These are phyloP conservation scores for Cavenderia fasciculata DNA, from an alignment of 78 protist species.

Conservation along the genomic window DNA sequence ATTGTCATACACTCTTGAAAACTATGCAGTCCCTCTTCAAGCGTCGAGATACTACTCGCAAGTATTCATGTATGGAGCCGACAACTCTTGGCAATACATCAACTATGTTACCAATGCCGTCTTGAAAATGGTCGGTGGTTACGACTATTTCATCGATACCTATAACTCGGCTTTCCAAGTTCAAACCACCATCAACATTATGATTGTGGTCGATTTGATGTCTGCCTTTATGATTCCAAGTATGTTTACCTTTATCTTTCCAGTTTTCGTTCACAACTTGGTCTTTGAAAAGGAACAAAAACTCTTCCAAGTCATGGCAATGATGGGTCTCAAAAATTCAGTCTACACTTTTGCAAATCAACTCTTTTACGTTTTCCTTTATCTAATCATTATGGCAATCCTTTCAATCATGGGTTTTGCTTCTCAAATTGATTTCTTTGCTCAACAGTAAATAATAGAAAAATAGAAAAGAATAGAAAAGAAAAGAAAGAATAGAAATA, in stretches of 20 bases:
- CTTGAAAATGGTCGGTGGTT: not conserved
- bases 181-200: not conserved
- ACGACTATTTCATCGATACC: not conserved
- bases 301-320: conserved; percentile 18
- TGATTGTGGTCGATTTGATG: not conserved
- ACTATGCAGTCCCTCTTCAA: no score
- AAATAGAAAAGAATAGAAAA: no score
- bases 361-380: not conserved
- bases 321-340: conserved; percentile 45
- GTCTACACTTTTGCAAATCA: conserved; percentile 1
- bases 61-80: no score
- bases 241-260: conserved; percentile 29
- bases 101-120: not conserved
- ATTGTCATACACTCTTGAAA: not conserved
- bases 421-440: not conserved
- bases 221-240: not conserved
- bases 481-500: no score
- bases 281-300: conserved; percentile 43
- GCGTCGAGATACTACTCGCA: no score
- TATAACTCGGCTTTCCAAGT: not conserved
- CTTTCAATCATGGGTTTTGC: not conserved
- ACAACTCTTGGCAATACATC: no score
- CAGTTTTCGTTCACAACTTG: conserved; percentile 46
- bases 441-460: no score
- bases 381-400: not conserved